Base-by-base conservation (phyloP, 2,329 filamentous ascomycete species). In the Calonectria honghensis region DNA sequence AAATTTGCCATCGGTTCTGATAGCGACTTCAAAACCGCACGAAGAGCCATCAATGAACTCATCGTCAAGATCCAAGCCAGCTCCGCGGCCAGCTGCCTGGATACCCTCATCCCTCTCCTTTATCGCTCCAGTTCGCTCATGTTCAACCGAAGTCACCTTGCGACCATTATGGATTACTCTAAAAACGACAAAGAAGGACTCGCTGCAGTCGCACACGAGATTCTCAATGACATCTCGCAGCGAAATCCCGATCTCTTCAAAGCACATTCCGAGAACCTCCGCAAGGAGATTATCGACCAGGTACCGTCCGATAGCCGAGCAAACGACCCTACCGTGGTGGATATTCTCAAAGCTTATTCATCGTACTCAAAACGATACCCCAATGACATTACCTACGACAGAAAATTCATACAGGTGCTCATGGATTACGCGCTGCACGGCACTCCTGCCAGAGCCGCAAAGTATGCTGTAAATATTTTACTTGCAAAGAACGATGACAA, bases 111-210 rank as follows among this genome's bases (percentile, higher is more conserved):
- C 7, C 94, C 96, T 6, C 88, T 99, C 20, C 87, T 98, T 6
- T 98, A 98, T 83, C 93, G 95, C 54, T 93, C 93, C 70, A 94
- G 95, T 41, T 93, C 95, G 73, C 90, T 99, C 76, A 91, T 98
- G 78, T 98, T 97, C 87, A 99, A 98, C 86, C 93, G 95, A 81
- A 98, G 96, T 83, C 96, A 99, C 83, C 93, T 99, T 24, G 93
- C 96, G 4, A 93, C 95, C 0, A 96, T 98, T 76, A 95, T 98
- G 88, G 93, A 96, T 73, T 94, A 94, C 81, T 96, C 96, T 14
- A 93, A 95, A 80, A 96, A 92, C 13, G 94, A 98, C 81, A 94
- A 96, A 81, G 92, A 94, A 64, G 93, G 93, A 0, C 88, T 98
- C 64, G 95, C 94, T 7, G 88, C 91, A 27, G 92, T 94, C 18